Evolutionary conservation across 306 rosid genomes (phyloP), one percentile per base, ranked within the genome.

Genomic region (Ammopiptanthus mongolicus): DNA sequence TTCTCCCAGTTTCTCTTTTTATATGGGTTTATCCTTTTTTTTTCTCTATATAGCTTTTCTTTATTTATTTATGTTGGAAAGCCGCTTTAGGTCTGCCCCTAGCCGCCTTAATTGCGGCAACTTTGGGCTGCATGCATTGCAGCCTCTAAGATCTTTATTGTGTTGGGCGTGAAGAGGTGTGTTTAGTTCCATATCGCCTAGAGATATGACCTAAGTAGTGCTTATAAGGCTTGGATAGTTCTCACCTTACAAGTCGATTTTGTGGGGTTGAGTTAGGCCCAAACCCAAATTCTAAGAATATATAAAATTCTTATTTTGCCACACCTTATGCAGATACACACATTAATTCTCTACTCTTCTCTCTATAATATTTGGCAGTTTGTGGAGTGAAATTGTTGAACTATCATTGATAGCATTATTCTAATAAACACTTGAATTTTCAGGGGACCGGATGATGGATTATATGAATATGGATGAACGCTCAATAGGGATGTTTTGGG

Each of bases 401-500:
- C n/a, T 42, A 34, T 74, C 59, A 33, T 63, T 6, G 56, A 33
- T 64, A 46, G 5, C 42, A 28, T 73, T 48, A 68, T 50, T 74
- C 71, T 69, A 69, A 71, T 37, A 6, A 25, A 11, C 75, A 41
- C 51, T 52, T 73, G 74, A 65, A n/a, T 80, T 55, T 80, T 76
- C 90, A 90, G 97, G 93, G 68, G 99, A 95, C 39, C 95, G 97
- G 36, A 89, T 89, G 85, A 75, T 95, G 97, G 99, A 95, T 82
- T 92, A 92, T 84, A 88, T 95, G 97, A 92, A 84, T 71, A 95
- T 95, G 99, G 99, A 95, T 86, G 99, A 95, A 39, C 89, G 91
- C 82, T 95, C 97, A 68, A 88, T 90, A 71, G 99, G 99, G 83
- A 95, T 95, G 99, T 95, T 95, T 84, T 95, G 99, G 99, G 99